Percentiles rank a stretch among this genome's conserved stretches.
phyloP scores from a whole-genome alignment of 768 basidiomycete species.

The Imleria badia region DNA sequence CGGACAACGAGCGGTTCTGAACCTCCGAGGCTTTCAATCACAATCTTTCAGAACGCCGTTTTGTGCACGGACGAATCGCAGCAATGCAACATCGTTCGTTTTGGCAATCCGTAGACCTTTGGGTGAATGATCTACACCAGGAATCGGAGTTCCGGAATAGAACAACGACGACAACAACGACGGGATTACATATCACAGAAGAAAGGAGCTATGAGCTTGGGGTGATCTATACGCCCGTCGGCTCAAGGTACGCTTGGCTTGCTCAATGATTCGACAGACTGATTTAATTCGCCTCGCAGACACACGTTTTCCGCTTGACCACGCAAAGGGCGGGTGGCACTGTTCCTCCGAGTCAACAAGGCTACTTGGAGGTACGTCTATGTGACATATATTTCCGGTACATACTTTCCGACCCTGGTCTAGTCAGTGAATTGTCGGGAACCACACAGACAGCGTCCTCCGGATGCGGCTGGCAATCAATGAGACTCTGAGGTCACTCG shows the following conservation, averaged over 20 bases:
- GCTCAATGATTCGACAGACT: not conserved
- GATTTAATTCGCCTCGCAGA: not conserved
- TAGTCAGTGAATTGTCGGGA: no score
- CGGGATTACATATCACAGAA: not conserved
- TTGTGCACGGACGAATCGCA: not conserved
- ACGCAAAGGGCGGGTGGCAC: no score
- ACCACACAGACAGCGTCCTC: no score
- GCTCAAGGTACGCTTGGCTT: not conserved
- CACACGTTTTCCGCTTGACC: no score
- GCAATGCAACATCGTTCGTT: not conserved
- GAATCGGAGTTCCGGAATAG: not conserved
- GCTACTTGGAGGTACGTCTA: no score
- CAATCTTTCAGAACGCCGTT: not conserved
- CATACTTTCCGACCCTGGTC: no score
- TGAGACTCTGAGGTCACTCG: no score
- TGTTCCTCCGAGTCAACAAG: no score
- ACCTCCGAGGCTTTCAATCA: conserved; percentile 4
- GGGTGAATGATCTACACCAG: not conserved
- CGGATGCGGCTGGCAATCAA: no score
- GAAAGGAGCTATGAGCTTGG: not conserved
- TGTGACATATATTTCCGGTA: no score
- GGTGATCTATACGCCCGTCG: not conserved
- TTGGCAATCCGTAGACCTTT: not conserved
- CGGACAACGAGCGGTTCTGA: conserved; percentile 21
- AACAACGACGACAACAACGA: not conserved